Conservation (phyloP, 202 grass and related monocot species). For the Setaria italica region DNA sequence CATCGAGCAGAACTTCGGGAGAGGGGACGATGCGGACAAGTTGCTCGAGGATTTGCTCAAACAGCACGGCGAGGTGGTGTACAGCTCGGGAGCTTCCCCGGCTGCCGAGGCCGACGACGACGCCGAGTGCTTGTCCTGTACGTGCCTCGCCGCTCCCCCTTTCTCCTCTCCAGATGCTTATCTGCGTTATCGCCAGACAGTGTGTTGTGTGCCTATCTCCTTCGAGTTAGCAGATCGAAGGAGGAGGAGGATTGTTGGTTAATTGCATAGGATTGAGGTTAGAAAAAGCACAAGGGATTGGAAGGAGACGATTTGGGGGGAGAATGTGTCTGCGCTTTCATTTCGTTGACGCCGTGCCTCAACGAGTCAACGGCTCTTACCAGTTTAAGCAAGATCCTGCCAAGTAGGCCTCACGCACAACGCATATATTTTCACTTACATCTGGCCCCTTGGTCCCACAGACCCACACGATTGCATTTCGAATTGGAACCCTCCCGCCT, state of each 20-base stretch:
- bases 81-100: slow-evolving; percentile 49
- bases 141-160: not conserved
- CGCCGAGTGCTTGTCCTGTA: slow-evolving; percentile 87
- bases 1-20: slow-evolving; percentile 53
- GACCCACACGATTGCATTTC: not conserved
- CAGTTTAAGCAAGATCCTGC: not conserved
- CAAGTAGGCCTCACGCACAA: not conserved
- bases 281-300: not conserved
- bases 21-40: slow-evolving; percentile 67
- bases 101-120: slow-evolving; percentile 73
- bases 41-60: slow-evolving; percentile 91
- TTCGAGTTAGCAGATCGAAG: not conserved
- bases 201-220: not conserved
- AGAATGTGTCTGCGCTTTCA: not conserved
- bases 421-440: not conserved
- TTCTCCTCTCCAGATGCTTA: not conserved
- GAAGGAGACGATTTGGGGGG: not conserved
- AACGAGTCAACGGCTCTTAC: not conserved
- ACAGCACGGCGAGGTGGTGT: slow-evolving; percentile 92
- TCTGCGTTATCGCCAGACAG: not conserved
- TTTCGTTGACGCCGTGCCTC: not conserved
- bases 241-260: not conserved
- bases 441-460: not conserved
- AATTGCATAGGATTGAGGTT: not conserved
- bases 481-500: not conserved